Percentiles rank a stretch among this genome's conserved stretches.
Evolutionary conservation across 805 yeast species (phyloP).

Genomic region (Starmerella floris): DNA sequence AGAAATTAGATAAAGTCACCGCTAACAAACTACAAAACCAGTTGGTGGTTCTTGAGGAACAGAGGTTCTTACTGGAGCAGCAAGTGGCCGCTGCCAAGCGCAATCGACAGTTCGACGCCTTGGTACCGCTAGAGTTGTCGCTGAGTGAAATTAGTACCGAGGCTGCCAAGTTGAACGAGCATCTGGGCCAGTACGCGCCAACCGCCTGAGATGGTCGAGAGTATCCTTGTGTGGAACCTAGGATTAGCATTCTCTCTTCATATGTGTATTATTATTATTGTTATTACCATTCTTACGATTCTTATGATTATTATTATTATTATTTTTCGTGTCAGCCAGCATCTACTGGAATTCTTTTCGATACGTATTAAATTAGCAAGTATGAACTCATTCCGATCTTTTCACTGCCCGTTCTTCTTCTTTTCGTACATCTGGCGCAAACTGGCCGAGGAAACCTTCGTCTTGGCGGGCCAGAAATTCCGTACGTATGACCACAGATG

Average conservation of each 20-base stretch:
- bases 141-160: slow-evolving; percentile 42
- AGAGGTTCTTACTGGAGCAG: slow-evolving; percentile 53
- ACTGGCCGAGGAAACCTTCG: slow-evolving; percentile 45
- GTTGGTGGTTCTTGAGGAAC: slow-evolving; percentile 79
- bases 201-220: not conserved
- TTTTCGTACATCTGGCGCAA: slow-evolving; percentile 58
- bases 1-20: slow-evolving; percentile 17
- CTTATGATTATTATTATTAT: too few species aligned
- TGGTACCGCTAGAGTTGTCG: slow-evolving; percentile 45
- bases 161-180: slow-evolving; percentile 31
- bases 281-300: too few species aligned
- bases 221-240: not conserved
- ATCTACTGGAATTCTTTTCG: too few species aligned
- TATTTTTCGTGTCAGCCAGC: too few species aligned
- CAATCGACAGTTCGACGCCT: slow-evolving; percentile 65
- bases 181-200: slow-evolving; percentile 44
- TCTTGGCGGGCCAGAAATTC: slow-evolving; percentile 70
- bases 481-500: slow-evolving; percentile 80
- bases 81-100: slow-evolving; percentile 50
- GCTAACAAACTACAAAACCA: slow-evolving; percentile 31
- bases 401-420: slow-evolving; percentile 12
- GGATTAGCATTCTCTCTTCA: not conserved
- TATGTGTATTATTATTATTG: not conserved
- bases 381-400: not conserved
- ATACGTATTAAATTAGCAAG: too few species aligned